phyloP scores from a whole-genome alignment of 805 yeast genomes.

The baker's yeast (Saccharomyces cerevisiae) region DNA sequence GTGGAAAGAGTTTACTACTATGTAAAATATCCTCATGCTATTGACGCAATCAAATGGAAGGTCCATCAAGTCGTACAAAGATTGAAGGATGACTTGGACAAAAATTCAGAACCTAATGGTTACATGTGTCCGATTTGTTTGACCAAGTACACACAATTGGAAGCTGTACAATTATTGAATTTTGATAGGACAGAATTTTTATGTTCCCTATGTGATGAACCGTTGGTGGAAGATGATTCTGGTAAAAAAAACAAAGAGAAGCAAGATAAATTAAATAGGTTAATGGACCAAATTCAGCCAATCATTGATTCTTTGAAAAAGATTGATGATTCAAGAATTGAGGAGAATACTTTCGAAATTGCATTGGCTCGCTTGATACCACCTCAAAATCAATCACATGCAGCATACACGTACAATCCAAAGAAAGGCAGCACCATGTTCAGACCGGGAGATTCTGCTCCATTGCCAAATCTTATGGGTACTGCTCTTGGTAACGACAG shows the following conservation, averaged over 20 bases:
- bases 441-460: conserved; percentile 31
- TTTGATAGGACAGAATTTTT: conserved; percentile 73
- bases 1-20: conserved; percentile 74
- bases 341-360: conserved; percentile 84
- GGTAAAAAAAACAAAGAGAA: conserved; percentile 72
- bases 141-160: conserved; percentile 73
- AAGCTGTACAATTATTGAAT: conserved; percentile 74
- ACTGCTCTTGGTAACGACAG: conserved; percentile 32
- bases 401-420: conserved; percentile 59
- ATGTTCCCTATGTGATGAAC: conserved; percentile 76
- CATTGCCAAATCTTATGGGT: conserved; percentile 15
- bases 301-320: conserved; percentile 74
- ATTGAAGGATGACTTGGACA: conserved; percentile 74
- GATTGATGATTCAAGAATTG: conserved; percentile 70
- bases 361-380: conserved; percentile 79
- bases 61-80: conserved; percentile 76
- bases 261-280: conserved; percentile 69
- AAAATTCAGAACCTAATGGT: conserved; percentile 86
- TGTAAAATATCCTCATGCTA: conserved; percentile 85
- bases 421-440: conserved; percentile 38
- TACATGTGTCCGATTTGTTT: conserved; percentile 83
- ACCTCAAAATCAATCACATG: conserved; percentile 60
- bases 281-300: conserved; percentile 88
- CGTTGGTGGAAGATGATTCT: conserved; percentile 79
- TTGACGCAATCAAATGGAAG: conserved; percentile 94